Base-by-base conservation (phyloP, 1,139 yeast species). In the Hemisphaericaspora subhashii region DNA sequence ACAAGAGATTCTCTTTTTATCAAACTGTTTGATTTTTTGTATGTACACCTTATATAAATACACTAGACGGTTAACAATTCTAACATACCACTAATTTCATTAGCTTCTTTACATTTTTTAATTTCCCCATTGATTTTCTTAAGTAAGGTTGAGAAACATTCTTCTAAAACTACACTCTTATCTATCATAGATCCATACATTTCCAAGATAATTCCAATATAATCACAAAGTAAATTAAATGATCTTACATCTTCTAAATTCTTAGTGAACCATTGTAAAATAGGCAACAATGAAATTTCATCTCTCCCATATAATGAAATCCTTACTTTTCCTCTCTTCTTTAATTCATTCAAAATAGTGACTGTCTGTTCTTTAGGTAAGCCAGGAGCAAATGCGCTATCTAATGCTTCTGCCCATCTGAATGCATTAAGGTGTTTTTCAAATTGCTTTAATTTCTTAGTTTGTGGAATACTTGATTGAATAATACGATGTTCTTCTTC, bases 391-490 rank as follows among this genome's bases (percentile, higher is more conserved):
- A 92, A 81, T 1, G 96, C 97, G 45, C 83, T 75, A 58, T 92
- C 96, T 39, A 92, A 73, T 2, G 98, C 97, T 50, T 90, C 97
- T 3, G 81, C 60, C 97, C 98, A 92, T 57, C 86, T 79, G 68
- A 92, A 92, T 21, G 86, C 86, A 57, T 87, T 86, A 45, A 92
- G 71, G 51, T 85, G 85, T 57, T 77, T 84, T 62, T 92, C 98
- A 57, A 84, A 90, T 37, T 80, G 83, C 58, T 83, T 83, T 44
- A 87, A 72, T 55, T 86, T 83, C 60, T 81, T 83, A 37, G 64
- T 59, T 44, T 66, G 71, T 43, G 73, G 60, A 40, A 72, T 64
- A 42, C 74, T 68, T 38, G 86, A 83, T 42, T 76, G 74, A 22
- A 88, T 71, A 3, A 86, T 70, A 42, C 81, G 75, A 55, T 85